Conservation (phyloP, 345 rosid genomes). For the Trapa incisa region DNA sequence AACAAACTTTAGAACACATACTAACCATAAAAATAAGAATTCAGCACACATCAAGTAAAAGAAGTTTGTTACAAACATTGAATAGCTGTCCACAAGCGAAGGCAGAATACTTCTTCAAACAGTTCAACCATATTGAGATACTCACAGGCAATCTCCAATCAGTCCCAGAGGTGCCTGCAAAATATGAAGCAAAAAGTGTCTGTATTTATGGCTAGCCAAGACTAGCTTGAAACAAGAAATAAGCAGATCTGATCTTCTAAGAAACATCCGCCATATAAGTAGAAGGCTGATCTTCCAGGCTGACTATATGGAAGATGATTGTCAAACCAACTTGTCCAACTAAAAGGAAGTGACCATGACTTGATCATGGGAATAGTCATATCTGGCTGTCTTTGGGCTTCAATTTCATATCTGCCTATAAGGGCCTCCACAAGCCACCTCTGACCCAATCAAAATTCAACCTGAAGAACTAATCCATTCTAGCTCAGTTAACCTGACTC, state of each 20-base stretch:
- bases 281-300: constrained; percentile 5
- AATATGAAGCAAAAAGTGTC: constrained; percentile 34
- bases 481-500: constrained; percentile 4
- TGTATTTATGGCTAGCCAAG: constrained; percentile 31
- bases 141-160: constrained; percentile 30
- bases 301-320: neutral
- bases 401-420: neutral
- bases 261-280: constrained; percentile 13
- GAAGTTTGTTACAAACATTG: constrained; percentile 45
- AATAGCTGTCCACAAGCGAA: constrained; percentile 32
- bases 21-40: constrained; percentile 24
- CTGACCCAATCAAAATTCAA: constrained; percentile 2
- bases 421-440: neutral
- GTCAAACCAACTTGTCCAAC: constrained; percentile 8
- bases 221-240: constrained; percentile 29
- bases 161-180: constrained; percentile 50
- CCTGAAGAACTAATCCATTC: constrained; percentile 3
- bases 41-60: constrained; percentile 50
- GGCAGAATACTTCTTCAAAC: constrained; percentile 38
- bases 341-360: neutral
- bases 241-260: constrained; percentile 27
- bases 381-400: constrained; percentile 1
- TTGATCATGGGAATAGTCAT: neutral
- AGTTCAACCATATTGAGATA: constrained; percentile 31
- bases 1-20: constrained; percentile 12